A percentile compares a stretch with the other conserved stretches of the same genome.
phyloP scores from a whole-genome alignment of 2,329 filamentous ascomycete species.

The Didymellaceae sp. region DNA sequence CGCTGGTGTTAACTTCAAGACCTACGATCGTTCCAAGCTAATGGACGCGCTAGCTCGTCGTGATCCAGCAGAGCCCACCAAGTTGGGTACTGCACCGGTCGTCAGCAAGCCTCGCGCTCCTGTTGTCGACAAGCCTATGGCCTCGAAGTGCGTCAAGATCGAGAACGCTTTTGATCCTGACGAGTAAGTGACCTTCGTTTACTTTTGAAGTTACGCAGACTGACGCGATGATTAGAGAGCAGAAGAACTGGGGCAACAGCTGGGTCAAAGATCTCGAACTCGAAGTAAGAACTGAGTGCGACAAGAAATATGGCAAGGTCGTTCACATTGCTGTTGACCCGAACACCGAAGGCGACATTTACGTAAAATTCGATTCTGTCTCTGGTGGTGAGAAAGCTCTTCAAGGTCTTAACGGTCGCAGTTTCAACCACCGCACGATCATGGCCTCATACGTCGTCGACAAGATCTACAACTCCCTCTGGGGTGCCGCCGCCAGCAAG shows the following conservation, averaged over 20 bases:
- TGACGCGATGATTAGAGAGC: slow-evolving; percentile 36
- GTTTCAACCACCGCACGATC: slow-evolving; percentile 92
- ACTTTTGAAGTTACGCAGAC: neutral
- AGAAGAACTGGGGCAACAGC: slow-evolving; percentile 31
- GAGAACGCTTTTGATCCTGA: slow-evolving; percentile 94
- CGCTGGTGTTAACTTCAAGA: slow-evolving; percentile 98
- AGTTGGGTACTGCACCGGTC: slow-evolving; percentile 33
- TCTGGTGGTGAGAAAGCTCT: slow-evolving; percentile 96
- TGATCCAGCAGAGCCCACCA: slow-evolving; percentile 73
- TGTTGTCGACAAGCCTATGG: slow-evolving; percentile 77
- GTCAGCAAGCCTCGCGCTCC: slow-evolving; percentile 80
- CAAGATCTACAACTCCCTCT: slow-evolving; percentile 97
- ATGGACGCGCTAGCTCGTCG: slow-evolving; percentile 95
- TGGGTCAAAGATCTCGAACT: slow-evolving; percentile 96
- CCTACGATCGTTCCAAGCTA: slow-evolving; percentile 96
- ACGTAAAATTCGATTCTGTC: slow-evolving; percentile 97
- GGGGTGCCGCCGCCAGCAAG: slow-evolving; percentile 39
- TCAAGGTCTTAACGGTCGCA: slow-evolving; percentile 95
- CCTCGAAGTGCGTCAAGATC: slow-evolving; percentile 90
- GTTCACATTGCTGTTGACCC: slow-evolving; percentile 96
- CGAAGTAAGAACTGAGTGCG: slow-evolving; percentile 91
- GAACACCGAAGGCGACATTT: slow-evolving; percentile 94
- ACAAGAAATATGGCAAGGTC: slow-evolving; percentile 94
- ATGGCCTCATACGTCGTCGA: slow-evolving; percentile 96
- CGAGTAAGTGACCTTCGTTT: slow-evolving; percentile 68